These are phyloP conservation scores for Didymella pomorum DNA, from an alignment of 2,329 filamentous ascomycete species.

Conservation along the genomic window DNA sequence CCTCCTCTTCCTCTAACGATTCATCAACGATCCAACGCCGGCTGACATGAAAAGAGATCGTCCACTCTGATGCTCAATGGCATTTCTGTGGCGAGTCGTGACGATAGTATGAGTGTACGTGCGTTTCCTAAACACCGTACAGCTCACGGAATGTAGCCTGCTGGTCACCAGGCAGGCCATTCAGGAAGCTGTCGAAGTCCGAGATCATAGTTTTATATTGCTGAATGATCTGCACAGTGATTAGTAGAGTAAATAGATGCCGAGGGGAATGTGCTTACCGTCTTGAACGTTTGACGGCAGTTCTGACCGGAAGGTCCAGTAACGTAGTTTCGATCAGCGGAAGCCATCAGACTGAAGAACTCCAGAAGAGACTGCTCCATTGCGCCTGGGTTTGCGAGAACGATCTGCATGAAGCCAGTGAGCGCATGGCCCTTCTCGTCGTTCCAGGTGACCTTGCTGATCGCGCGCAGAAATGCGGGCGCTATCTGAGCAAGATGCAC, in stretches of 20 bases:
- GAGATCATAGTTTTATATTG: slow-evolving; percentile 64
- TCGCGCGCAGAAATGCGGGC: slow-evolving; percentile 79
- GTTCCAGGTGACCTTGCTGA: slow-evolving; percentile 84
- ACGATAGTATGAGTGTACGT: slow-evolving; percentile 5
- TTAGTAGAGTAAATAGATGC: slow-evolving; percentile 24
- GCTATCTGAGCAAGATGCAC: slow-evolving; percentile 83
- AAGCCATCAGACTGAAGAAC: slow-evolving; percentile 85
- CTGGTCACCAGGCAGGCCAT: slow-evolving; percentile 55
- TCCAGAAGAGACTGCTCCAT: slow-evolving; percentile 86
- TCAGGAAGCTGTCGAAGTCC: slow-evolving; percentile 61
- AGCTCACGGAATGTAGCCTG: slow-evolving; percentile 54
- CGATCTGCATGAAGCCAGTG: slow-evolving; percentile 85
- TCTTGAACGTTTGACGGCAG: slow-evolving; percentile 71
- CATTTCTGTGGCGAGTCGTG: not conserved
- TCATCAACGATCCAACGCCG: slow-evolving; percentile 37
- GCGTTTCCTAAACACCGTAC: slow-evolving; percentile 47
- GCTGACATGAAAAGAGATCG: slow-evolving; percentile 31
- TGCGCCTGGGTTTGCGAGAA: slow-evolving; percentile 85
- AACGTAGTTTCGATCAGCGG: slow-evolving; percentile 65
- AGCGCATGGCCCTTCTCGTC: slow-evolving; percentile 96
- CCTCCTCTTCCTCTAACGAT: slow-evolving; percentile 36
- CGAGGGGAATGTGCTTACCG: slow-evolving; percentile 60
- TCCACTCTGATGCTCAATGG: not conserved
- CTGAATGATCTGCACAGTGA: slow-evolving; percentile 55
- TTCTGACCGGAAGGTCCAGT: slow-evolving; percentile 66